phyloP scores from a whole-genome alignment of 2,329 filamentous ascomycete species.

The Intubia oerlemansii region DNA sequence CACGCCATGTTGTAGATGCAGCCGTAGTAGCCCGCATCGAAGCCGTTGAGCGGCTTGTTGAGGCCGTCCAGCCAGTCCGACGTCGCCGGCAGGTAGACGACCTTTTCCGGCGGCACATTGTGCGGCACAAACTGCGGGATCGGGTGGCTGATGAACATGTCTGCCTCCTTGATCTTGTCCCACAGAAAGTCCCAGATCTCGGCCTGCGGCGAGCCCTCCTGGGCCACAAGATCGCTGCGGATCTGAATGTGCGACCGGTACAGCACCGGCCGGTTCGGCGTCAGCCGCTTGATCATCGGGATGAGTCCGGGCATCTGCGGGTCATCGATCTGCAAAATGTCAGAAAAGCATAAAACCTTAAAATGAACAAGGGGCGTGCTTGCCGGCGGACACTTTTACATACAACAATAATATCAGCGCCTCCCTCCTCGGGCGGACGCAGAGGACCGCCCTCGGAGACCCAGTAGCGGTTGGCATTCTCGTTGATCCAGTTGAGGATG shows the following conservation, averaged over 20 bases:
- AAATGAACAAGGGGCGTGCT: no score
- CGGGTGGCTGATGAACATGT: conserved; percentile 68
- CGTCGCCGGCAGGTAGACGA: conserved; percentile 58
- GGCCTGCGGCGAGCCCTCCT: conserved; percentile 41
- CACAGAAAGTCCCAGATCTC: conserved; percentile 61
- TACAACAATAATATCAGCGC: conserved; percentile 52
- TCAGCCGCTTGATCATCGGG: conserved; percentile 47
- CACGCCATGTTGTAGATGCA: conserved; percentile 48
- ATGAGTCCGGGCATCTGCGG: conserved; percentile 70
- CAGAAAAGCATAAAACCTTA: neutral
- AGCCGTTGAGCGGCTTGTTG: conserved; percentile 52
- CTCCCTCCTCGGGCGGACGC: conserved; percentile 39
- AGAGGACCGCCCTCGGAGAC: conserved; percentile 45
- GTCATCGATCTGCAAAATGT: conserved; percentile 41
- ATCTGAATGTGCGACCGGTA: conserved; percentile 75
- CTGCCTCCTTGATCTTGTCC: conserved; percentile 46
- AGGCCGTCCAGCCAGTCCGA: conserved; percentile 72
- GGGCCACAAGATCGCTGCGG: conserved; percentile 47
- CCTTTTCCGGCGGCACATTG: conserved; percentile 39
- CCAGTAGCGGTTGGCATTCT: conserved; percentile 61
- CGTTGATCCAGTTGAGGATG: conserved; percentile 50
- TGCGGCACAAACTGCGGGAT: conserved; percentile 54
- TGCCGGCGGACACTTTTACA: no score
- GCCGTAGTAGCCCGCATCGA: conserved; percentile 53
- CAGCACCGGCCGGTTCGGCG: conserved; percentile 54